Evolutionary conservation across 352 stramenopile genomes (phyloP), one percentile per base, ranked within the genome.

Genomic region (Pythium insidiosum): DNA sequence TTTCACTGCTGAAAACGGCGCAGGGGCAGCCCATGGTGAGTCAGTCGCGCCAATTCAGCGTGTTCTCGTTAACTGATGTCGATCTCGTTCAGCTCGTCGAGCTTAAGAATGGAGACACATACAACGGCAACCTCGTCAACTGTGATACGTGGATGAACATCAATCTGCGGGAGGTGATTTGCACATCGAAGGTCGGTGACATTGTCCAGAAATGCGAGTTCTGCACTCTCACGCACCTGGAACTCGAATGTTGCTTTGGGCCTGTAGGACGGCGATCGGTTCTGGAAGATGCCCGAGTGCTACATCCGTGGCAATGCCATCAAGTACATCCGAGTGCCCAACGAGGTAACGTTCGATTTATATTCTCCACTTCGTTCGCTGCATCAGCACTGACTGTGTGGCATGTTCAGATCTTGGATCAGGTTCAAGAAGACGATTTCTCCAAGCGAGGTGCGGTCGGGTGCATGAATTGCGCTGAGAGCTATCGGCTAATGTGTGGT

Each of bases 101-200:
- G 82, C 82, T 99, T 16, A 99, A 99, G 76, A 98, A 97, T 55
- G 97, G 97, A 38, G 95, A 98, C 51, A 98, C 90, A 39, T 99
- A 99, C 85, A 98, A 98, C 60, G 96, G 96, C 21, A 84, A 95
- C 41, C 75, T 99, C 30, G 88, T 97, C 21, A 97, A 93, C 58
- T 98, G 95, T 44, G 96, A 99, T 66, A 95, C 89, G 11, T 99
- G 91, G 84, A 99, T 99, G 97, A 99, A 99, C 66, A 91, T 99
- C 52, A 98, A 98, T 59, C 66, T 99, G 24, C 77, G 84, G 13
- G 95, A 99, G 60, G 95, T 99, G n/a, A 98, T 99, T 64, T 98
- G 95, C 54, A 99, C 97, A 16, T 98, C 89, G 25, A 93, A 94
- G 63, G 86, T 94, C 21, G 2, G 38, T 13, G 24, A 1, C 19